phyloP scores from a whole-genome alignment of 768 basidiomycete genomes.

The Phylloporus rhodoxanthus region DNA sequence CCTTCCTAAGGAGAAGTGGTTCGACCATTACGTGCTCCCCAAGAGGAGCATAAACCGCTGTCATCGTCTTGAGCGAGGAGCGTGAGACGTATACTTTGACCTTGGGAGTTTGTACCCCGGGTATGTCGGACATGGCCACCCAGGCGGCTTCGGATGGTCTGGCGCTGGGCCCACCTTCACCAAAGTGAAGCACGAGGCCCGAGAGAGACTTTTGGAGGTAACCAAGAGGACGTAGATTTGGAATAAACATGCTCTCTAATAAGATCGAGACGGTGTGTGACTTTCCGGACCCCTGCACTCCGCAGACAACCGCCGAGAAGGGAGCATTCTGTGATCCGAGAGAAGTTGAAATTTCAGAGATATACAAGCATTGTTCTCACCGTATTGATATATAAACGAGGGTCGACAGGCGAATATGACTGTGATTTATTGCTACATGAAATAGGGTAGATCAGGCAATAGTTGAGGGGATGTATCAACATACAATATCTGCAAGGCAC shows the following conservation, averaged over 20 bases:
- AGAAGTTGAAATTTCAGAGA: neutral
- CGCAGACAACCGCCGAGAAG: constrained; percentile 70
- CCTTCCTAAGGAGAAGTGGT: constrained; percentile 49
- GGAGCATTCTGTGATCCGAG: constrained; percentile 52
- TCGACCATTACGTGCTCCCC: constrained; percentile 46
- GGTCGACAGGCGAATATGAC: constrained; percentile 36
- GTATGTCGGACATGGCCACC: constrained; percentile 39
- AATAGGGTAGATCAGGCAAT: neutral
- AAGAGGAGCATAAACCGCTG: constrained; percentile 47
- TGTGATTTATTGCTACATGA: constrained; percentile 29
- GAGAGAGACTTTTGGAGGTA: constrained; percentile 47
- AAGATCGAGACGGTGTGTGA: constrained; percentile 67
- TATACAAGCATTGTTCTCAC: constrained; percentile 30
- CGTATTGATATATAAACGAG: constrained; percentile 62
- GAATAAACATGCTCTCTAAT: constrained; percentile 65
- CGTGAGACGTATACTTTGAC: constrained; percentile 53
- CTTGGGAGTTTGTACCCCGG: constrained; percentile 25
- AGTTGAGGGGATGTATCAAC: constrained; percentile 4
- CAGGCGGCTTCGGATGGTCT: constrained; percentile 66
- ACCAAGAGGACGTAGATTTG: constrained; percentile 45
- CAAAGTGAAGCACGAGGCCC: constrained; percentile 64
- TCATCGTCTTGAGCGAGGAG: constrained; percentile 58
- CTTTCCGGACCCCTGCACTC: constrained; percentile 73
- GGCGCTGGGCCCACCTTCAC: constrained; percentile 55
- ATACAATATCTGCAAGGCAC: constrained; percentile 41